These are phyloP conservation scores for Cryptosporidium sp. DNA, from an alignment of 169 alveolate genomes.

Conservation along the genomic window DNA sequence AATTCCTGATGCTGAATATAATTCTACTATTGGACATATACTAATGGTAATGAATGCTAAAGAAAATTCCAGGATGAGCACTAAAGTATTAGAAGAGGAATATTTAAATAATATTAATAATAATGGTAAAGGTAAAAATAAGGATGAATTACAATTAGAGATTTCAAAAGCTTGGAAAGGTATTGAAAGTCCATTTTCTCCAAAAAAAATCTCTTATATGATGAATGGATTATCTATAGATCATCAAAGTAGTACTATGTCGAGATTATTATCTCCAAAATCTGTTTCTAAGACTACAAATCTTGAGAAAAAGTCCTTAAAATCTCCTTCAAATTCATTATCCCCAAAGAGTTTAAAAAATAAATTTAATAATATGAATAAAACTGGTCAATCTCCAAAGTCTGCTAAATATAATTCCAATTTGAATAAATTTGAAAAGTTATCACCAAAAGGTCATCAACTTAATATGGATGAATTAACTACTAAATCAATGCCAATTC, in stretches of 20 bases:
- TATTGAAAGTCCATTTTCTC: constrained; percentile 62
- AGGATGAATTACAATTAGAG: constrained; percentile 9
- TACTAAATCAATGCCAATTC: constrained; percentile 1
- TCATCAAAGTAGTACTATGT: neutral
- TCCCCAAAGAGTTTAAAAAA: neutral
- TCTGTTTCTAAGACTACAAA: neutral
- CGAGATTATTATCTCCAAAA: neutral
- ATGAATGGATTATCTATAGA: neutral
- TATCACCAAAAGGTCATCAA: constrained; percentile 2
- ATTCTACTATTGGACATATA: constrained; percentile 62
- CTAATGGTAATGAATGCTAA: constrained; percentile 55
- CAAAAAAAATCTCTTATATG: neutral
- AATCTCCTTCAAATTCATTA: neutral
- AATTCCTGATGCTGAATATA: constrained; percentile 49
- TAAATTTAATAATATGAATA: neutral
- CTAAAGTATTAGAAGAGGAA: constrained; percentile 43
- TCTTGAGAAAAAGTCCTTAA: neutral
- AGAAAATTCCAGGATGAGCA: constrained; percentile 66
- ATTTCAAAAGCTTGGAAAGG: constrained; percentile 38
- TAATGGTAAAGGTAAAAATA: constrained; percentile 5
- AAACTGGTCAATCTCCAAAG: neutral
- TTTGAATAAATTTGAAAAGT: constrained; percentile 12
- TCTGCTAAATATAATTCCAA: neutral
- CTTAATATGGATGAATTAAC: constrained; percentile 13
- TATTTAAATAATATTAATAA: constrained; percentile 14